These are phyloP conservation scores for Pseudisothecium myosuroides DNA, from an alignment of 225 moss, liverwort and hornwort genomes.

Conservation along the genomic window DNA sequence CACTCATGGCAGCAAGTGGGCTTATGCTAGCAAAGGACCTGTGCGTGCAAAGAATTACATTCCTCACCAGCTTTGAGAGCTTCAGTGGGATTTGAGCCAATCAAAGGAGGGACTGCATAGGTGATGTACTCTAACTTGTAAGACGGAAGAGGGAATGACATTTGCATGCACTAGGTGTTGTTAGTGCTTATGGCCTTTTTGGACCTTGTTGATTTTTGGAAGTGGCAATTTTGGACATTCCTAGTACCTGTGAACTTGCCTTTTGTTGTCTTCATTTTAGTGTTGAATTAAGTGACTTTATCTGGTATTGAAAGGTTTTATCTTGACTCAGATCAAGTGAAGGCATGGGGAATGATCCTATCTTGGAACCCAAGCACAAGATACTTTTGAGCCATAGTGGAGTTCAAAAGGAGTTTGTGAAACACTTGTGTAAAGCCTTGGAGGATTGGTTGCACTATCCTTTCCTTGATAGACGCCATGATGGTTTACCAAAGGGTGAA, in stretches of 20 bases:
- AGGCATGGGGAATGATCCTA: background rate
- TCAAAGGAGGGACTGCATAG: background rate
- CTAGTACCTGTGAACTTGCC: background rate
- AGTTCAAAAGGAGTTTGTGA: background rate
- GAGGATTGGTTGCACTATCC: background rate
- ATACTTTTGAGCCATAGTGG: background rate
- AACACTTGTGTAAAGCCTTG: background rate
- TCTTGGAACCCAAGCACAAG: background rate
- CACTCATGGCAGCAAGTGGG: too few relatives aligned
- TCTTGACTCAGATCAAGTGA: background rate
- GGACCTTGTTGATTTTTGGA: background rate
- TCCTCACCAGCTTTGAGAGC: background rate
- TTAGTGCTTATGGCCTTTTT: background rate
- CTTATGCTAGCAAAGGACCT: too few relatives aligned
- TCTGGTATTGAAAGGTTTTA: background rate
- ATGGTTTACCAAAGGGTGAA: background rate
- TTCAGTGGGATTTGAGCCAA: background rate
- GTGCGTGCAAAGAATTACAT: rapidly evolving
- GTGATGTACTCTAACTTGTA: background rate
- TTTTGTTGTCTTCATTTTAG: background rate
- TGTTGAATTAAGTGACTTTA: too few relatives aligned
- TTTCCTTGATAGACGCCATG: background rate
- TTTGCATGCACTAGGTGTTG: background rate
- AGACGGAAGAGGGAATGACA: background rate
- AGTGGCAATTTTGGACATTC: background rate